These are phyloP conservation scores for Triangularia verruculosa DNA, from an alignment of 2,329 filamentous ascomycete species.

Conservation along the genomic window DNA sequence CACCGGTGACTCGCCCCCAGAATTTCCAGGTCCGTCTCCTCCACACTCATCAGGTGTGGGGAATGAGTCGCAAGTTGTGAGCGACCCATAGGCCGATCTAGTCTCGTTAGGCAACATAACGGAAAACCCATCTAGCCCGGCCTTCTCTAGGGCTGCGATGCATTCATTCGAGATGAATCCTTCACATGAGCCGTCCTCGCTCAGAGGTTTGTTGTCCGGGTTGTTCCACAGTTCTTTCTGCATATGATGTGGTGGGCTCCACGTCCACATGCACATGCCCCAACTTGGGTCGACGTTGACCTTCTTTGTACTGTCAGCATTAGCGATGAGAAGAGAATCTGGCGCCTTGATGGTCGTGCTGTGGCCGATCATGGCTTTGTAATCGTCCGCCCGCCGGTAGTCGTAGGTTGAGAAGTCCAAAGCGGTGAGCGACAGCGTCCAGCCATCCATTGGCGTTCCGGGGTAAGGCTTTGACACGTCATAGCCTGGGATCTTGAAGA, in stretches of 20 bases:
- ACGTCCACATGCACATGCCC: conserved; percentile 22
- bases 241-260: neutral
- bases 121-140: neutral
- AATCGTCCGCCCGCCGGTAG: too few species aligned
- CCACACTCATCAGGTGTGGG: conserved; percentile 8
- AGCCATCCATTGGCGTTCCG: too few species aligned
- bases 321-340: too few species aligned
- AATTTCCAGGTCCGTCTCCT: conserved; percentile 6
- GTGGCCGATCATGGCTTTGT: too few species aligned
- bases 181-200: conserved; percentile 17
- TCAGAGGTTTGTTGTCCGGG: conserved; percentile 13
- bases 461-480: too few species aligned
- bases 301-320: conserved; percentile 8
- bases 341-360: too few species aligned
- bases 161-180: conserved; percentile 18
- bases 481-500: too few species aligned
- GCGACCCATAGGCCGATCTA: conserved; percentile 1
- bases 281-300: conserved; percentile 17
- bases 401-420: too few species aligned
- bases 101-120: neutral
- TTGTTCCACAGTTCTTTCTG: conserved; percentile 11
- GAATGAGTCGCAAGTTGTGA: neutral
- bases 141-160: conserved; percentile 15
- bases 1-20: neutral
- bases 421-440: too few species aligned